A percentile compares a stretch with the other conserved stretches of the same genome.
Evolutionary conservation across 1,284 basidiomycete species (phyloP).

Genomic region (Trametes versicolor): DNA sequence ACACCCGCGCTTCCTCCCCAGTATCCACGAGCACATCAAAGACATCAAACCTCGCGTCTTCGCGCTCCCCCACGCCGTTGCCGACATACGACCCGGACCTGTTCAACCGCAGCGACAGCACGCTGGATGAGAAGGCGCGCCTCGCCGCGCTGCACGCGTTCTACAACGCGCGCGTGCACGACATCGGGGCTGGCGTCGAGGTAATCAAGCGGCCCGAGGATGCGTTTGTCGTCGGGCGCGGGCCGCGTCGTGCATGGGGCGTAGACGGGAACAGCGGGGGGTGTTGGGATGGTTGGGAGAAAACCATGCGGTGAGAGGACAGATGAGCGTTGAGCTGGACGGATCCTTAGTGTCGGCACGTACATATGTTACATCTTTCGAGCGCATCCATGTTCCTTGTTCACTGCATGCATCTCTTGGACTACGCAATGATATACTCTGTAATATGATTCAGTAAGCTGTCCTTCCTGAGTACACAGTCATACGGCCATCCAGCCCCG

Average conservation of each 20-base stretch:
- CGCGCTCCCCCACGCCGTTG: slow-evolving; percentile 17
- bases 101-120: slow-evolving; percentile 32
- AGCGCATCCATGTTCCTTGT: no score
- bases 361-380: no score
- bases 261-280: slow-evolving; percentile 4
- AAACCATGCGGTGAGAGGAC: no score
- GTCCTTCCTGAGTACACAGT: no score
- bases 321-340: no score
- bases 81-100: slow-evolving; percentile 34
- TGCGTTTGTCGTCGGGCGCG: slow-evolving; percentile 28
- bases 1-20: background rate
- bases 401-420: no score
- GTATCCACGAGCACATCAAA: slow-evolving; percentile 8
- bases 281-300: background rate
- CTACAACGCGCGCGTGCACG: slow-evolving; percentile 33
- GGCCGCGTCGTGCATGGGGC: slow-evolving; percentile 24
- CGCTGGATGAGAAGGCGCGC: slow-evolving; percentile 35
- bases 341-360: background rate
- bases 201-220: slow-evolving; percentile 39
- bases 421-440: no score
- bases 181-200: slow-evolving; percentile 30
- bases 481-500: no score
- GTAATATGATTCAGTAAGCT: no score
- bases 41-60: background rate
- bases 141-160: slow-evolving; percentile 36